These are phyloP conservation scores for Solioccasus polychromus DNA, from an alignment of 768 basidiomycete genomes.

Conservation along the genomic window DNA sequence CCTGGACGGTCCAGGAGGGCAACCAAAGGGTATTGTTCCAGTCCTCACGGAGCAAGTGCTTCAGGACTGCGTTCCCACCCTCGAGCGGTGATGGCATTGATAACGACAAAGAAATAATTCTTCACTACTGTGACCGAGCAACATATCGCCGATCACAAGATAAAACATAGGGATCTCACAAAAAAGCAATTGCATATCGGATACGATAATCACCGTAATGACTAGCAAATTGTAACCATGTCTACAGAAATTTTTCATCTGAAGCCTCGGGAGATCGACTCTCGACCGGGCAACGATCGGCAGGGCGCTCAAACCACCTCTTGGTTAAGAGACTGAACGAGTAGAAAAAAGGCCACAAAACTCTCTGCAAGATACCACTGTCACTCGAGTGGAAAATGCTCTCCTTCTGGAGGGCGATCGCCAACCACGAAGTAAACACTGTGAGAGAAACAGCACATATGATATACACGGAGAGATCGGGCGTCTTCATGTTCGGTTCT, in stretches of 20 bases:
- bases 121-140: too few relatives aligned
- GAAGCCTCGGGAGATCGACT: background rate
- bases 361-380: constrained; percentile 10
- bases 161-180: too few relatives aligned
- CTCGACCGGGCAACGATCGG: background rate
- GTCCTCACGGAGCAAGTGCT: too few relatives aligned
- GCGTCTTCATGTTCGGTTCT: too few relatives aligned
- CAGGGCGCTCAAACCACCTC: background rate
- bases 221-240: too few relatives aligned
- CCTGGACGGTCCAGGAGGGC: background rate
- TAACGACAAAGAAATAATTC: too few relatives aligned
- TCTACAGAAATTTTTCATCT: background rate
- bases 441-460: constrained; percentile 44
- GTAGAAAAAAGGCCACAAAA: constrained; percentile 23
- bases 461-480: too few relatives aligned
- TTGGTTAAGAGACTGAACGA: constrained; percentile 2
- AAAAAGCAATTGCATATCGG: too few relatives aligned
- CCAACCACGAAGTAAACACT: constrained; percentile 49
- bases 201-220: too few relatives aligned
- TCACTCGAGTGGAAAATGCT: constrained; percentile 9
- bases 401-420: constrained; percentile 46
- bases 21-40: background rate
- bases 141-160: too few relatives aligned
- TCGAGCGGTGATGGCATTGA: too few relatives aligned
- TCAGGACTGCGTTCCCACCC: too few relatives aligned